Conservation (phyloP, 2,329 filamentous ascomycete genomes). For the Aspergillus udagawae region DNA sequence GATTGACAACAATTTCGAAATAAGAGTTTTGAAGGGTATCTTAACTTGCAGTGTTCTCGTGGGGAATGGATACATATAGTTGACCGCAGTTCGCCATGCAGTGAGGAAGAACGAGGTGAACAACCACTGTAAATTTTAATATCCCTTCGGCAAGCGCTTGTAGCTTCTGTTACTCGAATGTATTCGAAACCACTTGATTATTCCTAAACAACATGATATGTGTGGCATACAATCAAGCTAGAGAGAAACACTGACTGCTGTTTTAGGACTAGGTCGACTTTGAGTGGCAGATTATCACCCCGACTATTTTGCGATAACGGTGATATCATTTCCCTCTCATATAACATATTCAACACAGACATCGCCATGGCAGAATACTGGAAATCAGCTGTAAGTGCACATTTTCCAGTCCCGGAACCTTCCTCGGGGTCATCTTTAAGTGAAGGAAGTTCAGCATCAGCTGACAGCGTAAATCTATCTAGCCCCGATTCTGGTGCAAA, state of each 20-base stretch:
- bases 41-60: background rate
- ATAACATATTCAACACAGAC: background rate
- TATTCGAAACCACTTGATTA: background rate
- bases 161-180: background rate
- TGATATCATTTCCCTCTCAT: conserved; percentile 6
- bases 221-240: background rate
- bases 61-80: background rate
- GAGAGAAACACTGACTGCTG: background rate
- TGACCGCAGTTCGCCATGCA: background rate
- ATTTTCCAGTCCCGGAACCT: background rate
- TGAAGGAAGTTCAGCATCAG: background rate
- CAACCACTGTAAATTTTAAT: background rate
- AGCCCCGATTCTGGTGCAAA: conserved; percentile 96
- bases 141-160: background rate
- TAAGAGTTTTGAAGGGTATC: background rate
- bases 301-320: background rate
- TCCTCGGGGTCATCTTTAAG: background rate
- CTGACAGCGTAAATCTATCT: conserved; percentile 13
- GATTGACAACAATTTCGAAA: background rate
- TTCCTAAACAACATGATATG: background rate
- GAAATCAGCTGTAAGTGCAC: conserved; percentile 73
- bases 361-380: conserved; percentile 80
- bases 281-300: background rate
- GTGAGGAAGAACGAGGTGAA: background rate
- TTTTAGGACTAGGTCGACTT: background rate